A percentile compares a stretch with the other conserved stretches of the same genome.
These are phyloP conservation scores for Drechslerella coelobrocha DNA, from an alignment of 2,329 filamentous ascomycete genomes.

Conservation along the genomic window DNA sequence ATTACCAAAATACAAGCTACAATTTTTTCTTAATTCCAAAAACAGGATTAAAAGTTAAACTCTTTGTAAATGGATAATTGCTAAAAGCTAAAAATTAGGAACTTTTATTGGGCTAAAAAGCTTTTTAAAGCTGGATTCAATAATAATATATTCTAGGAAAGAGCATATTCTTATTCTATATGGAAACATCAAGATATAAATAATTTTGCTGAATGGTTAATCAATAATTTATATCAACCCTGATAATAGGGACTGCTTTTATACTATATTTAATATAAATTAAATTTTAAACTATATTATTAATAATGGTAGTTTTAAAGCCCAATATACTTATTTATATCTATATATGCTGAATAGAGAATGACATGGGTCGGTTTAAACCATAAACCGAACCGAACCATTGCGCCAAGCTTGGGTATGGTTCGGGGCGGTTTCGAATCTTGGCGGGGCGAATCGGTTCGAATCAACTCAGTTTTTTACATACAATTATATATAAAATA, in stretches of 20 bases:
- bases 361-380: too few species aligned
- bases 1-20: slow-evolving; percentile 62
- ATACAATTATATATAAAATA: too few species aligned
- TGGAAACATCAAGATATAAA: background rate
- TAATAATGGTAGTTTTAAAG: slow-evolving; percentile 63
- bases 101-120: slow-evolving; percentile 63
- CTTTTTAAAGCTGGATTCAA: slow-evolving; percentile 61
- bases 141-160: slow-evolving; percentile 51
- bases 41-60: slow-evolving; percentile 60
- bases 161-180: slow-evolving; percentile 47
- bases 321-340: slow-evolving; percentile 64
- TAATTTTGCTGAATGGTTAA: background rate
- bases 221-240: background rate
- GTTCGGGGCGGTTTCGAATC: too few species aligned
- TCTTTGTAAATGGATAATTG: slow-evolving; percentile 63
- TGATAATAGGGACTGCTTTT: slow-evolving; percentile 52
- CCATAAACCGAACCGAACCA: too few species aligned
- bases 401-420: too few species aligned
- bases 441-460: too few species aligned
- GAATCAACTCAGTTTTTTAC: too few species aligned
- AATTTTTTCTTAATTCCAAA: slow-evolving; percentile 59
- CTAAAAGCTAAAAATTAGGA: slow-evolving; percentile 61
- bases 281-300: slow-evolving; percentile 61
- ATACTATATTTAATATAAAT: slow-evolving; percentile 63
- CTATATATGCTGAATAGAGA: too few species aligned